Evolutionary conservation across 441 rosid genomes (phyloP).

Genomic region (Pelargonium australe): DNA sequence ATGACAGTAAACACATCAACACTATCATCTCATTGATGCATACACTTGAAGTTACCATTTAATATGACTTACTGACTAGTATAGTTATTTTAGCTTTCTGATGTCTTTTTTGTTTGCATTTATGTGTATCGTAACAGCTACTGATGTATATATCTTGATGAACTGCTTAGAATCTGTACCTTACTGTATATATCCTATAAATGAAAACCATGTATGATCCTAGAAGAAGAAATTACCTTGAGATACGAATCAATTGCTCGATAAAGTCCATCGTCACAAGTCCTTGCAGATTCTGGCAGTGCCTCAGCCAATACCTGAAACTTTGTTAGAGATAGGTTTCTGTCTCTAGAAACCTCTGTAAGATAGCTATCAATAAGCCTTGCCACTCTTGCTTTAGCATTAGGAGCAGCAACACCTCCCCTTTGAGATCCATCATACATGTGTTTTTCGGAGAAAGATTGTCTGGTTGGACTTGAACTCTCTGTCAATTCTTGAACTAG

Average conservation of each 20-base stretch:
- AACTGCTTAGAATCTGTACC: too few relatives aligned
- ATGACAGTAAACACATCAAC: too few relatives aligned
- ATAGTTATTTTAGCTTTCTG: too few relatives aligned
- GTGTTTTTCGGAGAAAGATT: slow-evolving; percentile 47
- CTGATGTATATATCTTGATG: too few relatives aligned
- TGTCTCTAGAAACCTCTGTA: slow-evolving; percentile 79
- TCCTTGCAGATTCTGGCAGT: slow-evolving; percentile 84
- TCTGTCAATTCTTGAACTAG: slow-evolving; percentile 88
- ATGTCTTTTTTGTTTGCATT: too few relatives aligned
- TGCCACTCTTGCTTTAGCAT: slow-evolving; percentile 84
- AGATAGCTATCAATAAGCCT: slow-evolving; percentile 90
- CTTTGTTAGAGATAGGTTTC: slow-evolving; percentile 75
- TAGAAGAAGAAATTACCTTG: slow-evolving; percentile 45
- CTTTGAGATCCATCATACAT: slow-evolving; percentile 44
- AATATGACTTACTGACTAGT: too few relatives aligned
- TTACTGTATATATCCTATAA: too few relatives aligned
- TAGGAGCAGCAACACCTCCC: slow-evolving; percentile 30
- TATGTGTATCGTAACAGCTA: too few relatives aligned
- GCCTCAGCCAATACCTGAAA: slow-evolving; percentile 93
- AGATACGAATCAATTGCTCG: slow-evolving; percentile 90
- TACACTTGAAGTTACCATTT: too few relatives aligned
- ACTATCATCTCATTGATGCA: too few relatives aligned
- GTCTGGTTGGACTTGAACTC: slow-evolving; percentile 63
- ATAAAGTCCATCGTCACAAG: slow-evolving; percentile 86
- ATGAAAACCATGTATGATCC: too few relatives aligned